Base-by-base conservation (phyloP, 306 rosid genomes). In the Senna tora region DNA sequence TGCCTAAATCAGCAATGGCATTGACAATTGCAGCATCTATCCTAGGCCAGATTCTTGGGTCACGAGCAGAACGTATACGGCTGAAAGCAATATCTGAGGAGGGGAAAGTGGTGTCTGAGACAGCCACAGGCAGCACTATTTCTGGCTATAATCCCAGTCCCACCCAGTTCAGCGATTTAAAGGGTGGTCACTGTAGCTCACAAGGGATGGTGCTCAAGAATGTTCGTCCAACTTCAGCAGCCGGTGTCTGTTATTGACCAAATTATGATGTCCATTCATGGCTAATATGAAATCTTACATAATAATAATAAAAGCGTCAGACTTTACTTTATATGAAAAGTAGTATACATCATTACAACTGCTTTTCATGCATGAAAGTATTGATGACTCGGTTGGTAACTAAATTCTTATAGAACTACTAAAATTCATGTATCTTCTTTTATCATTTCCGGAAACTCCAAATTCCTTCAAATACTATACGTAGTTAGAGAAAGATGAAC, bases 1-100 rank as follows among this genome's bases (percentile, higher is more conserved):
- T 89, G 89, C 97, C 97, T 19, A 92, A 89, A 87, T 76, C 93
- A 53, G 97, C 93, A 39, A 89, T 89, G 96, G 93, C 85, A 2
- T 67, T 92, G 88, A 89, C 93, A 68, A 87, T 92, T 28, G 85
- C 81, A 34, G 96, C 97, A 15, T 89, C 97, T 19, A 79, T 92
- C 42, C 70, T 92, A 2, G 97, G 96, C 32, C 97, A 92, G 90
- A 73, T 86, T 51, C 82, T 92, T n/a, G 97, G 97, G 39, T 89
- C 96, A 17, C 79, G 93, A 78, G 96, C 96, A 13, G 96, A 92
- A 72, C 84, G 86, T 13, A 56, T 85, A 42, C 87, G 92, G 12
- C 75, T 92, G 80, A 89, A 81, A 74, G 74, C 86, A 52, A 76
- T 81, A 63, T 75, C 85, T 52, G 96, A 85, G 84, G 86, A 46